Base-by-base conservation (phyloP, 2,329 filamentous ascomycete species). In the Microcyclospora tardicrescens region DNA sequence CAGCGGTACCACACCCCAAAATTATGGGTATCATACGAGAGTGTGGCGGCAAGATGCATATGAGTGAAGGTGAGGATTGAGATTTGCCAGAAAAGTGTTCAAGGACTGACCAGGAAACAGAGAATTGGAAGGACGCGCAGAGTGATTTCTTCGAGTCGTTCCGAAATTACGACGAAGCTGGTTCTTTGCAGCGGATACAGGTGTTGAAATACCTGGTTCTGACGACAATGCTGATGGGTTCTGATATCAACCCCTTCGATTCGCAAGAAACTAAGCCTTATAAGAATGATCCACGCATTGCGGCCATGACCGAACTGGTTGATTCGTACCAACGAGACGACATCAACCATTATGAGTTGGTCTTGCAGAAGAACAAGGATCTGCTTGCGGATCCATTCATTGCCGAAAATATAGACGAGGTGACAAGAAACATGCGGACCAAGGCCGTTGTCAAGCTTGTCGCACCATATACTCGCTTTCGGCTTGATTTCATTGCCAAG, bases 21-120 rank as follows among this genome's bases (percentile, higher is more conserved):
- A 94, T 98, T 60, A 95, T 96, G 85, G 91, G 91, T 37, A 89
- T 98, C 60, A 98, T 98, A 57, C 81, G 89, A 39, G 91, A 98
- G 66, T 98, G 91, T 59, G 91, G 91, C 54, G 91, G 91, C 52
- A 98, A 98, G 70, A 98, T 98, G 91, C 87, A 96, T 67, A 96
- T 98, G 91, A 91, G 84, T 61, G 91, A 98, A 69, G 65, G 66
- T 63, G 61, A 54, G 65, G 57, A 61, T 57, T 44, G 41, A 43
- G 41, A 38, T 28, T 30, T 34, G 33, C 38, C 28, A 39, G 34
- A 44, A 31, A 16, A 11, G 34, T 42, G 43, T 28, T 31, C 37
- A 40, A 38, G 16, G 35, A 44, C 56, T 57, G 42, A 58, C 37
- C n/a, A 11, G 16, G 16, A 28, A 30, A 34, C 50, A 72, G 91